These are phyloP conservation scores for Aspergillus felis DNA, from an alignment of 2,329 filamentous ascomycete genomes.

Conservation along the genomic window DNA sequence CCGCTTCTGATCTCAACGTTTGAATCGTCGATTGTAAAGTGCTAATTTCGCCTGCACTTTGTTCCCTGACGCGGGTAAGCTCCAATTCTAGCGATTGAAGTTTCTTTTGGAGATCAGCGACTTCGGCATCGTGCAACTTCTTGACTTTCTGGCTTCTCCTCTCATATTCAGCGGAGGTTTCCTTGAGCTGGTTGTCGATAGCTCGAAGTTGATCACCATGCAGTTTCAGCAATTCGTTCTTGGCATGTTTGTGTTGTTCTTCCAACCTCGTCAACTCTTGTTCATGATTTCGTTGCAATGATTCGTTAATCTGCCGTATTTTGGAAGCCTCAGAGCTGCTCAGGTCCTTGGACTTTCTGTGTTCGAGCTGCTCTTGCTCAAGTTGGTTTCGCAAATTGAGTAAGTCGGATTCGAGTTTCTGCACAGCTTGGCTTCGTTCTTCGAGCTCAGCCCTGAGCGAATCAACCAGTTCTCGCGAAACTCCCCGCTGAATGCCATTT, in stretches of 20 bases:
- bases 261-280: conserved; percentile 57
- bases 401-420: conserved; percentile 55
- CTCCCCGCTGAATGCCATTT: conserved; percentile 78
- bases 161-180: conserved; percentile 40
- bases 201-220: conserved; percentile 46
- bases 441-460: conserved; percentile 72
- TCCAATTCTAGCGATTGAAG: conserved; percentile 56
- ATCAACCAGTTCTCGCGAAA: conserved; percentile 92
- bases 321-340: conserved; percentile 52
- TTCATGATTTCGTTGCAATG: conserved; percentile 66
- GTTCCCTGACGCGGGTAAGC: conserved; percentile 47
- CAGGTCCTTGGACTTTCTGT: conserved; percentile 62
- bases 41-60: conserved; percentile 53
- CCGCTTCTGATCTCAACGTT: conserved; percentile 49
- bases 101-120: conserved; percentile 59
- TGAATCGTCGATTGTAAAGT: conserved; percentile 57
- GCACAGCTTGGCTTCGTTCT: conserved; percentile 62
- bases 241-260: conserved; percentile 43
- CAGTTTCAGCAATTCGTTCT: conserved; percentile 41
- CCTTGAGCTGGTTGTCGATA: conserved; percentile 47
- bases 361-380: conserved; percentile 70
- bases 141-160: conserved; percentile 34
- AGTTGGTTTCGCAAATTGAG: conserved; percentile 53
- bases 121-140: conserved; percentile 55
- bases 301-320: conserved; percentile 65